A percentile compares a stretch with the other conserved stretches of the same genome.
Evolutionary conservation across 1,284 basidiomycete genomes (phyloP).

Genomic region (Naganishia albida): DNA sequence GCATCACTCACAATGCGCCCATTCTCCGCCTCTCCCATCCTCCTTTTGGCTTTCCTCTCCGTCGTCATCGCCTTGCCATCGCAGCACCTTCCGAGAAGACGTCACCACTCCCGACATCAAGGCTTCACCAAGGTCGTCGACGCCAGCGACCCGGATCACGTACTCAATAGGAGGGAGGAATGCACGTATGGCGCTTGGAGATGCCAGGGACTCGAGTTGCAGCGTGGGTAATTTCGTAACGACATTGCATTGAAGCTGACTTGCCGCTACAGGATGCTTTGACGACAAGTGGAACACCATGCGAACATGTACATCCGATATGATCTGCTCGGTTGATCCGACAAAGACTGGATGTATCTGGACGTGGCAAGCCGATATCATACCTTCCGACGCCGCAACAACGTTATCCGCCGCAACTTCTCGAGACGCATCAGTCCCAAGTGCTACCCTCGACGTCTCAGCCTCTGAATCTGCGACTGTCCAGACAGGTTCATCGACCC

Average conservation of each 20-base stretch:
- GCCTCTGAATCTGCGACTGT: constrained; percentile 4
- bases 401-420: constrained; percentile 11
- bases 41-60: constrained; percentile 15
- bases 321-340: constrained; percentile 42
- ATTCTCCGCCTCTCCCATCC: constrained; percentile 10
- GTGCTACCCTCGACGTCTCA: not conserved
- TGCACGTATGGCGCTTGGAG: constrained; percentile 30
- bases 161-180: constrained; percentile 8
- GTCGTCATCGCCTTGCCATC: not conserved
- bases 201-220: constrained; percentile 21
- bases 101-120: constrained; percentile 15
- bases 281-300: constrained; percentile 42
- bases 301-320: constrained; percentile 41
- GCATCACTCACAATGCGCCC: constrained; percentile 12
- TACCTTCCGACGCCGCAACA: constrained; percentile 8
- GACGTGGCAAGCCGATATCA: constrained; percentile 39
- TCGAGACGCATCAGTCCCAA: not conserved
- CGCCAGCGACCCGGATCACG: not conserved
- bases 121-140: constrained; percentile 9
- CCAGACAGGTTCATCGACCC: constrained; percentile 11
- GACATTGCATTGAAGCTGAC: not conserved
- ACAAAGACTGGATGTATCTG: constrained; percentile 44
- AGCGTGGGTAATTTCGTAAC: constrained; percentile 7
- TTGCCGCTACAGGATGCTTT: constrained; percentile 38
- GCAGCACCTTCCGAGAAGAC: constrained; percentile 19